These are phyloP conservation scores for Aureobasidium zeae DNA, from an alignment of 2,329 filamentous ascomycete genomes.

Conservation along the genomic window DNA sequence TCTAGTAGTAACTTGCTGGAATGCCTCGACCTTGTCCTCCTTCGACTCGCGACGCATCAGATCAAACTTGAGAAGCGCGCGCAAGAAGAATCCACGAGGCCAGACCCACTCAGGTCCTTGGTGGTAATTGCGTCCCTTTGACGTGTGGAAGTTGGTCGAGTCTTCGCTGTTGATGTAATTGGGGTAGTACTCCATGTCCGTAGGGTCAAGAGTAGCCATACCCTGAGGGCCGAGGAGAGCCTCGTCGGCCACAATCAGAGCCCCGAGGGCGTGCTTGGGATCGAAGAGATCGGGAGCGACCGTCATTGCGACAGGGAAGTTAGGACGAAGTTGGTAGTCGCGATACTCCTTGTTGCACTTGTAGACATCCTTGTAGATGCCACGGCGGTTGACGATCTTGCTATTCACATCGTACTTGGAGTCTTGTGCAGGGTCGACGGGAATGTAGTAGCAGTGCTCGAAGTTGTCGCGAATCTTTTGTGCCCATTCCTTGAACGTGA, in stretches of 20 bases:
- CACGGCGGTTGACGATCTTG: conserved; percentile 72
- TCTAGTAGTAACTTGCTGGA: conserved; percentile 85
- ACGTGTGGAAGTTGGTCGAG: conserved; percentile 78
- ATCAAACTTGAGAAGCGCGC: conserved; percentile 86
- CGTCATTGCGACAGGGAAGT: conserved; percentile 92
- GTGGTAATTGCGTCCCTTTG: conserved; percentile 95
- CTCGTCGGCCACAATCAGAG: conserved; percentile 70
- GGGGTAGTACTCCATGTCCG: conserved; percentile 84
- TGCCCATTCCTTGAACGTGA: conserved; percentile 74
- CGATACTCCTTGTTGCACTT: conserved; percentile 90
- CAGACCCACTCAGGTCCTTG: conserved; percentile 97
- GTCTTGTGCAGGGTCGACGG: conserved; percentile 60
- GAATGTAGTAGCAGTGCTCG: conserved; percentile 86
- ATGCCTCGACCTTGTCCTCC: conserved; percentile 71
- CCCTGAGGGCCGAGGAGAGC: conserved; percentile 70
- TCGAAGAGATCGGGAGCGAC: conserved; percentile 85
- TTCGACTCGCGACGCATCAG: conserved; percentile 58
- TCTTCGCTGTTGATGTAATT: conserved; percentile 96
- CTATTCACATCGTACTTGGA: conserved; percentile 70
- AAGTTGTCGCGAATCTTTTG: conserved; percentile 73
- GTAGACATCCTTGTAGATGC: conserved; percentile 98
- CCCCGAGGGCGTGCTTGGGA: conserved; percentile 64
- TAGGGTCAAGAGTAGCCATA: conserved; percentile 91
- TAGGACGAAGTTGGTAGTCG: conserved; percentile 90
- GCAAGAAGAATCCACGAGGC: conserved; percentile 92